These are phyloP conservation scores for Populus ilicifolia DNA, from an alignment of 345 rosid genomes.

Conservation along the genomic window DNA sequence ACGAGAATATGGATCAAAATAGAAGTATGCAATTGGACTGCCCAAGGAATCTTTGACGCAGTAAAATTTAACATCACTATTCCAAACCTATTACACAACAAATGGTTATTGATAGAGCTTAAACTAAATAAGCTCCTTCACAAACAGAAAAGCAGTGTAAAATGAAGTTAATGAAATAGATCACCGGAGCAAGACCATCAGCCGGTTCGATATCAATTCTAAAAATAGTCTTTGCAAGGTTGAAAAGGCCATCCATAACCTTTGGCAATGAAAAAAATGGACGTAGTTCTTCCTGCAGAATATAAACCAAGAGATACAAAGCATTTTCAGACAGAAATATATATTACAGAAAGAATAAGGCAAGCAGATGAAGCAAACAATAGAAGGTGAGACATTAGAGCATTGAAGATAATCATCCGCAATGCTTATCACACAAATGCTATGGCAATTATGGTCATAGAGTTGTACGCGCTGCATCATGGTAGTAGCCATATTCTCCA, in stretches of 20 bases:
- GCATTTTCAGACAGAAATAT: neutral
- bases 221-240: conserved; percentile 65
- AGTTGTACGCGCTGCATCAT: too few species aligned
- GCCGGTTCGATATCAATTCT: conserved; percentile 72
- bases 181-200: conserved; percentile 90
- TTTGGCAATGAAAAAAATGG: conserved; percentile 88
- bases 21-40: conserved; percentile 75
- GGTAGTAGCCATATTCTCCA: too few species aligned
- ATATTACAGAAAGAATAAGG: neutral
- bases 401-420: neutral
- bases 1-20: conserved; percentile 95
- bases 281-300: conserved; percentile 71
- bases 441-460: neutral
- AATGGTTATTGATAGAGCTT: conserved; percentile 13
- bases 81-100: conserved; percentile 69
- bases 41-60: conserved; percentile 78
- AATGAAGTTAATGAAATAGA: conserved; percentile 12
- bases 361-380: neutral
- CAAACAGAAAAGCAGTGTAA: neutral
- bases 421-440: neutral
- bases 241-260: conserved; percentile 82
- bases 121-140: conserved; percentile 6
- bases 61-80: conserved; percentile 74
- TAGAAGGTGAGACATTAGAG: neutral
- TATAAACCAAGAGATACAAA: neutral